Evolutionary conservation across 2,329 filamentous ascomycete species (phyloP).

Genomic region (Claviceps monticola): DNA sequence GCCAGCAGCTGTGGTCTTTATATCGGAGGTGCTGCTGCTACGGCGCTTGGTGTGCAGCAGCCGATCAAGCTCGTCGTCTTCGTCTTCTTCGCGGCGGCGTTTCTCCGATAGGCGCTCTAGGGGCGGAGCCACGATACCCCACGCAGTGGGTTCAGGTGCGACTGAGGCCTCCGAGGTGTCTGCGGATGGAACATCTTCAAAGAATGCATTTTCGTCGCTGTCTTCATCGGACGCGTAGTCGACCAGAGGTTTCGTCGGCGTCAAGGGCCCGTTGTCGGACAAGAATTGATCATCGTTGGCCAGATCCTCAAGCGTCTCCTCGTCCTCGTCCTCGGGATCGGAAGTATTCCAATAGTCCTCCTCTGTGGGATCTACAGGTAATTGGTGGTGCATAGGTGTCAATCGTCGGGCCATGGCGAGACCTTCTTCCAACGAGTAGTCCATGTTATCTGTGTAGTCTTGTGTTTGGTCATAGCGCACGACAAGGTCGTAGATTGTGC

Average conservation of each 20-base stretch:
- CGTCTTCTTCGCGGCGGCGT: slow-evolving; percentile 75
- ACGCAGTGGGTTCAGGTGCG: slow-evolving; percentile 13
- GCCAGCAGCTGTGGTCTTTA: slow-evolving; percentile 20
- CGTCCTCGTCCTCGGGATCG: slow-evolving; percentile 69
- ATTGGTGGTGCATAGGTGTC: slow-evolving; percentile 46
- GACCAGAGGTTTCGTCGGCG: slow-evolving; percentile 61
- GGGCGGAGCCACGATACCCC: slow-evolving; percentile 32
- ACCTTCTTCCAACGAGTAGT: slow-evolving; percentile 61
- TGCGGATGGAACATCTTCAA: slow-evolving; percentile 24
- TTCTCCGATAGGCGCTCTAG: slow-evolving; percentile 79
- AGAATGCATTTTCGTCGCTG: slow-evolving; percentile 41
- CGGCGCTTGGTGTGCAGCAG: slow-evolving; percentile 53
- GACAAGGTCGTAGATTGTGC: slow-evolving; percentile 69
- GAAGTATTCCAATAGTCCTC: slow-evolving; percentile 90
- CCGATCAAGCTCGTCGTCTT: slow-evolving; percentile 82
- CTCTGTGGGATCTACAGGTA: slow-evolving; percentile 60
- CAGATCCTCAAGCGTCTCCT: slow-evolving; percentile 17
- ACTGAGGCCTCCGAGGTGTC: slow-evolving; percentile 20
- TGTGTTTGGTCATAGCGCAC: slow-evolving; percentile 66
- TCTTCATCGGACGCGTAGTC: slow-evolving; percentile 91
- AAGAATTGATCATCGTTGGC: slow-evolving; percentile 16
- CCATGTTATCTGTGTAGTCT: slow-evolving; percentile 50
- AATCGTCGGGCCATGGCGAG: slow-evolving; percentile 37
- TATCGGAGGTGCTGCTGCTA: slow-evolving; percentile 39
- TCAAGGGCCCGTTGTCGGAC: slow-evolving; percentile 45